Base-by-base conservation (phyloP, 441 rosid species). In the Manihot esculenta region DNA sequence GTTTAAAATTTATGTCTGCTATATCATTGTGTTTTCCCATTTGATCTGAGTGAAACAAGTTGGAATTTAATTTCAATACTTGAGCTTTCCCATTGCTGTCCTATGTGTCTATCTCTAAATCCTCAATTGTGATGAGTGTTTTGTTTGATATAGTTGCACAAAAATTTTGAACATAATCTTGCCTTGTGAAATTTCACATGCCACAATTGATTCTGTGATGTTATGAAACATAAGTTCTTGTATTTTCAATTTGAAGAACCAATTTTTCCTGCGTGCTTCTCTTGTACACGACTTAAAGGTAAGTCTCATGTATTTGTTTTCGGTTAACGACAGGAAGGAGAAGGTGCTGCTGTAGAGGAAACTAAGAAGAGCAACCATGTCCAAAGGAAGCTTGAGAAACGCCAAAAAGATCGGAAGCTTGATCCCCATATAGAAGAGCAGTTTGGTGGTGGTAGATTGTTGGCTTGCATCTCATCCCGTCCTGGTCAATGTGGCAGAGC, bases 401-500 rank as follows among this genome's bases (percentile, higher is more conserved):
- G 88, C 35, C 86, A 80, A 33, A 66, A 84, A 71, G 79, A 58
- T 18, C 83, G 86, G 45, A 74, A 64, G 41, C 89, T 86, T 49
- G 89, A 86, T 54, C 0, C 83, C 8, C 89, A 84, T 57, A 86
- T 86, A 10, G 88, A 86, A 72, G 86, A 86, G 72, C 88, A 84
- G 72, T 86, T 86, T 72, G 75, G 86, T 7, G 24, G 83, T 62
- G 88, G 88, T 58, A 84, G 86, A 62, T 70, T 84, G 72, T 26
- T 84, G 63, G 89, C 89, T 30, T 76, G 83, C 58, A 84, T 86
- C 62, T 80, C 89, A 62, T 86, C 87, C 12, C 80, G 88, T 5
- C 86, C 88, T 11, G 88, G 88, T 35, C 88, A 84, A 54, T 86
- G 90, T 51, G 88, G 88, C 62, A 85, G 88, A 68, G 85, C 85